Base-by-base conservation (phyloP, 345 rosid species). In the Camelina sativa region DNA sequence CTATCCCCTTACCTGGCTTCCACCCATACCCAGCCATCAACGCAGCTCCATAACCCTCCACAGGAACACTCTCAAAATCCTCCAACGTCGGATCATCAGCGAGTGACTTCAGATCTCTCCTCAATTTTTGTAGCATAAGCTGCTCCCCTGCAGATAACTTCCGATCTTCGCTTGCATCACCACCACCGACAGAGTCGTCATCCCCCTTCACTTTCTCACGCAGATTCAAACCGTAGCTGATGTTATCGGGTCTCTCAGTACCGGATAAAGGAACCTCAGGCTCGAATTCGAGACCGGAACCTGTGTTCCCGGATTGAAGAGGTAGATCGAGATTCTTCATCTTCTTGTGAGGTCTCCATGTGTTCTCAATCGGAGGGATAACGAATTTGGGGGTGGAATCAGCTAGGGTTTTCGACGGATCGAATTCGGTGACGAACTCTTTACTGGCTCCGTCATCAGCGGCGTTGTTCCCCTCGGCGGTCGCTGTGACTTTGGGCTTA, bases 11-110 rank as follows among this genome's bases (percentile, higher is more conserved):
- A 2, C 98, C 96, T 60, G 92, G 94, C 7, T 77, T 72, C 97
- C 97, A 94, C 1, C 98, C 98, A 50, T 91, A 91, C 0, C 97
- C 98, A 69, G 86, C 85, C 13, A 94, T 85, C 79, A 89, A 62
- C 1, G 97, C 91, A 22, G 82, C 86, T 0, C 88, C 96, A 40
- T 84, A 94, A 1, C 79, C 94, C 71, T 91, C 97, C 1, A 94
- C 94, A 0, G 98, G 89, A 73, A 88, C 78, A 28, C 86, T 92
- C 35, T 81, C 85, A 70, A 80, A 86, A 65, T 89, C 97, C 65
- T 86, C 92, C 11, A 82, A 69, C 1, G 86, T 86, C 4, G 77
- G 85, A 80, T 91, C 89, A n/a, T 91, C 96, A 11, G 91, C 89
- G 47, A 91, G 72, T 55, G 76, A 71, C 17, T 81, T 64, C 60